Base-by-base conservation (phyloP, 495 filamentous ascomycete species). In the Xylaria intraflava region DNA sequence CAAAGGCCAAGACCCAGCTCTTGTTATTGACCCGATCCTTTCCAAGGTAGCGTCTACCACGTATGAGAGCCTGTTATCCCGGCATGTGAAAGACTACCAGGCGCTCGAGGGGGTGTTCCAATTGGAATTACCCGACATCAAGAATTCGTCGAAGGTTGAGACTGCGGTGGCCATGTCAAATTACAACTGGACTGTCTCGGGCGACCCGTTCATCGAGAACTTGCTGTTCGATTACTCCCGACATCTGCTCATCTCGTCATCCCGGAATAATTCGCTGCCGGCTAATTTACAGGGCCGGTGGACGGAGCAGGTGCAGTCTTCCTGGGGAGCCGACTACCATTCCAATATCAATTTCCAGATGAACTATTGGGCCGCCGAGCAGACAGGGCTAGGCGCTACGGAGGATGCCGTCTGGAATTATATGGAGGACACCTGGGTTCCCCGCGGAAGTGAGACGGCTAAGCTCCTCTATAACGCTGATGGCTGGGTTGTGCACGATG, bases 261-360 rank as follows among this genome's bases (percentile, higher is more conserved):
- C 62, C 6, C 65, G 78, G 4, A 51, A 63, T 1, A 70, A 71
- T 40, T 72, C 70, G 16, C 27, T 54, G 7, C 51, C 51, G 7
- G 51, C 51, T 16, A 54, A 54, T 19, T n/a, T 54, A 0, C 51
- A 54, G 20, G 51, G 51, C 16, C 51, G 51, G 23, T 54, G 51
- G 51, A 47, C 51, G n/a, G 51, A 54, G 17, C 43, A 23, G 2
- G 9, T 47, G 0, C 33, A 47, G 6, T 3, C 67, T 70, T 2
- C 76, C 71, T 80, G 77, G 77, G 62, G 72, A 42, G 69, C 65
- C 5, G 75, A 80, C 49, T 80, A 79, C 51, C 74, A 78, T 46
- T 65, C 69, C 30, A 73, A 79, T 31, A 78, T 79, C 40, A 79
- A 79, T 46, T 46, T 80, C 8, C 76, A 79, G 55, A 80, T 80